Percentiles rank a stretch among this genome's conserved stretches.
These are phyloP conservation scores for Ogataea philodendri DNA, from an alignment of 805 yeast genomes.

Conservation along the genomic window DNA sequence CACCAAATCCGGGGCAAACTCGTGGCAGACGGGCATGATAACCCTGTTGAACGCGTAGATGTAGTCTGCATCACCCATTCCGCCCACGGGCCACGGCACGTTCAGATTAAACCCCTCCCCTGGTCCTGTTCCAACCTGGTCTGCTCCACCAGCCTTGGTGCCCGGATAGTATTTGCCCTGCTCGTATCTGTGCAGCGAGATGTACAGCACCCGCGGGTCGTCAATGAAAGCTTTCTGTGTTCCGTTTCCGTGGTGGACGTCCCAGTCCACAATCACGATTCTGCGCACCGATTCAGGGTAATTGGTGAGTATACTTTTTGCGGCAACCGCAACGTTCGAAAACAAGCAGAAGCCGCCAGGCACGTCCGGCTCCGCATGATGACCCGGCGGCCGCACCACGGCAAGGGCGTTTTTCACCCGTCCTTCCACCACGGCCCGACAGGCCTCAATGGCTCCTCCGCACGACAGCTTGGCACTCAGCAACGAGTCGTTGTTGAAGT, in stretches of 20 bases:
- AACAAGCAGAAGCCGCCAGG: slow-evolving; percentile 98
- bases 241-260: slow-evolving; percentile 98
- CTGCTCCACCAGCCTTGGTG: slow-evolving; percentile 76
- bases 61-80: slow-evolving; percentile 95
- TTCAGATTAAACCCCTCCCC: slow-evolving; percentile 90
- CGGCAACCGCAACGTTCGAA: slow-evolving; percentile 96
- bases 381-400: slow-evolving; percentile 98
- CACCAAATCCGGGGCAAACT: slow-evolving; percentile 89
- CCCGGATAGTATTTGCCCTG: slow-evolving; percentile 94
- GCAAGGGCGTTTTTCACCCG: slow-evolving; percentile 89
- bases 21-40: slow-evolving; percentile 83
- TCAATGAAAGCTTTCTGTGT: slow-evolving; percentile 89
- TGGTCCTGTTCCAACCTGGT: slow-evolving; percentile 76
- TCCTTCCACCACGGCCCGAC: slow-evolving; percentile 92
- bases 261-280: slow-evolving; percentile 93
- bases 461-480: slow-evolving; percentile 88
- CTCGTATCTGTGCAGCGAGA: slow-evolving; percentile 91
- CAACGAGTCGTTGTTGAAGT: slow-evolving; percentile 86
- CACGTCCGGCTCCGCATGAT: slow-evolving; percentile 96
- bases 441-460: slow-evolving; percentile 97
- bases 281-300: slow-evolving; percentile 87
- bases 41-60: slow-evolving; percentile 84
- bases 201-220: slow-evolving; percentile 87
- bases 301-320: slow-evolving; percentile 71
- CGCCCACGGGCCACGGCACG: slow-evolving; percentile 90